Evolutionary conservation across 2,329 filamentous ascomycete genomes (phyloP).

Genomic region (Fusarium sp.): DNA sequence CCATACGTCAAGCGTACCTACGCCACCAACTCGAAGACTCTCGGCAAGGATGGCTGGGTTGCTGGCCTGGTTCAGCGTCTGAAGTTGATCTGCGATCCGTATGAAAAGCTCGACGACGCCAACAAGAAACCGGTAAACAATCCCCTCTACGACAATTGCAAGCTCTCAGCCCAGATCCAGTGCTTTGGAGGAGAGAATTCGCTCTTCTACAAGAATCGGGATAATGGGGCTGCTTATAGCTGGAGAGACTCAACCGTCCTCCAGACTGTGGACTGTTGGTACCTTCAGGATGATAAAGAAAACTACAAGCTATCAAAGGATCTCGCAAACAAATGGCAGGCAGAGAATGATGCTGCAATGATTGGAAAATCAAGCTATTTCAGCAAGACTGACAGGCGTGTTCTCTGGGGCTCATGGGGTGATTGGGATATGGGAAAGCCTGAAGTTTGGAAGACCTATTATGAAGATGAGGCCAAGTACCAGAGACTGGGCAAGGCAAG

Average conservation of each 20-base stretch:
- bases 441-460: slow-evolving; percentile 50
- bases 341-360: slow-evolving; percentile 52
- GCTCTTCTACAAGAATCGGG: slow-evolving; percentile 53
- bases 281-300: no score
- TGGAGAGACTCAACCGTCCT: slow-evolving; percentile 59
- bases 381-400: slow-evolving; percentile 52
- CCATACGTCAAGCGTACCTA: slow-evolving; percentile 62
- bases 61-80: slow-evolving; percentile 34
- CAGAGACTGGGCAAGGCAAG: slow-evolving; percentile 47
- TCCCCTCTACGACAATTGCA: slow-evolving; percentile 50
- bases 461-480: slow-evolving; percentile 52
- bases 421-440: slow-evolving; percentile 50
- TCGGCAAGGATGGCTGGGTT: slow-evolving; percentile 55
- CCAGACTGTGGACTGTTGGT: slow-evolving; percentile 55
- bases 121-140: neutral
- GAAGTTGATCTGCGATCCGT: slow-evolving; percentile 36
- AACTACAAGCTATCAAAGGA: slow-evolving; percentile 10
- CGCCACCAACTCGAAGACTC: slow-evolving; percentile 55
- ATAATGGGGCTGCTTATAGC: slow-evolving; percentile 60
- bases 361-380: slow-evolving; percentile 49
- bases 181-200: slow-evolving; percentile 58
- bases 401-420: slow-evolving; percentile 56
- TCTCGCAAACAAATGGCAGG: slow-evolving; percentile 56
- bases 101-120: slow-evolving; percentile 13
- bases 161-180: slow-evolving; percentile 59